A percentile compares a stretch with the other conserved stretches of the same genome.
Evolutionary conservation across 345 rosid genomes (phyloP).

Genomic region (Abelmoschus esculentus): DNA sequence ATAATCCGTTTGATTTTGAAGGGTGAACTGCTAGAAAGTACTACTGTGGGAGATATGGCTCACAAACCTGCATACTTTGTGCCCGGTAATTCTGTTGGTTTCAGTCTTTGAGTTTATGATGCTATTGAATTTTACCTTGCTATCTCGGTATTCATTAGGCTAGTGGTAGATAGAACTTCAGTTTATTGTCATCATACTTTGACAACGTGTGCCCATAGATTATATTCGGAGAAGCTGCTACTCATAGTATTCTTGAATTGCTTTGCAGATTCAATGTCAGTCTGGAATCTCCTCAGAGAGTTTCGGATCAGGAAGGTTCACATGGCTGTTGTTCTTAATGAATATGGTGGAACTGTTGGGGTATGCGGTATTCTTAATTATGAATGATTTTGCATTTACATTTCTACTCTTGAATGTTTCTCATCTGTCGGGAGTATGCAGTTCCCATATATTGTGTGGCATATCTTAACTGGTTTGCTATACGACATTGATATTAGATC

Average conservation of each 20-base stretch:
- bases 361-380: conserved; percentile 36
- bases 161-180: background rate
- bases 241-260: background rate
- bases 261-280: conserved; percentile 47
- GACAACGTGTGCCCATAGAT: background rate
- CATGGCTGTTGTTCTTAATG: conserved; percentile 98
- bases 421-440: background rate
- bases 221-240: background rate
- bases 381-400: background rate
- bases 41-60: conserved; percentile 86
- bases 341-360: conserved; percentile 97
- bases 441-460: background rate
- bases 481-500: background rate
- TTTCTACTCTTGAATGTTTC: background rate
- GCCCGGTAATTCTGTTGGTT: conserved; percentile 24
- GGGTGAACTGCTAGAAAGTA: conserved; percentile 88
- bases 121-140: conserved; percentile 1
- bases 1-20: conserved; percentile 62
- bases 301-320: conserved; percentile 97
- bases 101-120: conserved; percentile 35
- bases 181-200: background rate
- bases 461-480: background rate
- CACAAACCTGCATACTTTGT: conserved; percentile 97
- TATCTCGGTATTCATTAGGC: background rate
- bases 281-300: conserved; percentile 99